phyloP scores from a whole-genome alignment of 768 basidiomycete species.

The Mycena vulgaris region DNA sequence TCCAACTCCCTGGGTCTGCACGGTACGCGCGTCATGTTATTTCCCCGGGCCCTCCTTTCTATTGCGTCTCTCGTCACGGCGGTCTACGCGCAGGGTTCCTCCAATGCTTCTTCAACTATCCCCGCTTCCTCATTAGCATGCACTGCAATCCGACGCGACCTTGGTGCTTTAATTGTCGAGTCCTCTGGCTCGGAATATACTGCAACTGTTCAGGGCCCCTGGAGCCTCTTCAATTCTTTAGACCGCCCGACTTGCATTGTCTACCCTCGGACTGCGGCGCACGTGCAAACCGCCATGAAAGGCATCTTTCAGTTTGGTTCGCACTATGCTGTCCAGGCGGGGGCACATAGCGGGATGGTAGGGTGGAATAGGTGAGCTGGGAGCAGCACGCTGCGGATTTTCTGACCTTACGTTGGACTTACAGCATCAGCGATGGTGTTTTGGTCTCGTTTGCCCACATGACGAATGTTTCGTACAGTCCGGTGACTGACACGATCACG shows the following conservation, averaged over 20 bases:
- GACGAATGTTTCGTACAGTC: conserved; percentile 48
- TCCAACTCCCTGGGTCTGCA: not conserved
- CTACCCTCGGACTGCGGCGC: conserved; percentile 46
- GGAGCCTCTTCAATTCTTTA: conserved; percentile 56
- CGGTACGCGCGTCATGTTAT: not conserved
- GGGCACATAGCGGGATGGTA: conserved; percentile 58
- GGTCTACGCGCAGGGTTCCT: not conserved
- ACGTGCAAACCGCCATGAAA: conserved; percentile 57
- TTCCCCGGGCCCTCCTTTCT: not conserved
- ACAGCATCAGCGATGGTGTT: conserved; percentile 55
- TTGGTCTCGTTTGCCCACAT: conserved; percentile 58
- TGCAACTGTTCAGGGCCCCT: conserved; percentile 36
- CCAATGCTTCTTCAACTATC: not conserved
- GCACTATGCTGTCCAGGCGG: conserved; percentile 60
- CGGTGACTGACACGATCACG: conserved; percentile 52
- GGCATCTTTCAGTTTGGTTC: conserved; percentile 52
- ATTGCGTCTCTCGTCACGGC: not conserved
- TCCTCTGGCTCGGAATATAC: conserved; percentile 31
- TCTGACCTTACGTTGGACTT: conserved; percentile 20
- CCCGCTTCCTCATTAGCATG: conserved; percentile 10
- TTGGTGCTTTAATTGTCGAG: conserved; percentile 21
- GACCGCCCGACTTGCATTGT: conserved; percentile 55
- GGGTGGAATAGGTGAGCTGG: conserved; percentile 60
- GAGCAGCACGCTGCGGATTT: not conserved
- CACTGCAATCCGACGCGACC: not conserved